Conservation (phyloP, 352 stramenopile genomes). For the Aphanomyces euteiches region DNA sequence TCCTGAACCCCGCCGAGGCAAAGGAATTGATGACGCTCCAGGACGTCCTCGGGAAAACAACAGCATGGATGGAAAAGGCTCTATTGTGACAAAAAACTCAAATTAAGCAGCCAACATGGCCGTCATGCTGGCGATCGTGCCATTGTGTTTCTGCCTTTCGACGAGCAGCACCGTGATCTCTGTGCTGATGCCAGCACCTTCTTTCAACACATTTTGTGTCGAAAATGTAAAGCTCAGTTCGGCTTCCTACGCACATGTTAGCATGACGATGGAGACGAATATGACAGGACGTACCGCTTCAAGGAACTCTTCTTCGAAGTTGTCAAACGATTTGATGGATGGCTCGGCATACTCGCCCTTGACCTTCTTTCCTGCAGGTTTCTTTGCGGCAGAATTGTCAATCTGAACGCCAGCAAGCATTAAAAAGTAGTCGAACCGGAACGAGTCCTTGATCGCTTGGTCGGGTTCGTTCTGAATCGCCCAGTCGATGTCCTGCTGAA, state of each 20-base stretch:
- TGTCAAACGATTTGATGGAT: slow-evolving; percentile 65
- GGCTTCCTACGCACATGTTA: slow-evolving; percentile 41
- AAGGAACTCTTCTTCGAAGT: slow-evolving; percentile 87
- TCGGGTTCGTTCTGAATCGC: slow-evolving; percentile 68
- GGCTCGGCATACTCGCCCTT: slow-evolving; percentile 66
- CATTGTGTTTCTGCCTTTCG: slow-evolving; percentile 74
- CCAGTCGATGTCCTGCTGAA: slow-evolving; percentile 86
- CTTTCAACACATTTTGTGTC: slow-evolving; percentile 53
- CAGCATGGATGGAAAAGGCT: slow-evolving; percentile 58
- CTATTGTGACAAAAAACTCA: slow-evolving; percentile 16
- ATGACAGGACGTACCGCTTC: slow-evolving; percentile 33
- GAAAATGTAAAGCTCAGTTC: slow-evolving; percentile 64
- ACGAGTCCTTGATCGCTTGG: slow-evolving; percentile 55
- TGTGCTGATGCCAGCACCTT: slow-evolving; percentile 54
- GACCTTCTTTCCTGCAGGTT: slow-evolving; percentile 60
- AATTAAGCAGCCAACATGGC: slow-evolving; percentile 81
- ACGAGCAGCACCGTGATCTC: slow-evolving; percentile 76
- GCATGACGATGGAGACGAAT: not conserved
- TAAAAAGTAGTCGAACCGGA: slow-evolving; percentile 81
- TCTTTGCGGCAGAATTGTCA: slow-evolving; percentile 23
- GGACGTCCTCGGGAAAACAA: slow-evolving; percentile 60
- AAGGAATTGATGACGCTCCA: slow-evolving; percentile 45
- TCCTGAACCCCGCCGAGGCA: slow-evolving; percentile 57
- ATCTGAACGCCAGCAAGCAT: slow-evolving; percentile 40
- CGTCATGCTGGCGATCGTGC: slow-evolving; percentile 64